Conservation (phyloP, 2,329 filamentous ascomycete species). For the Dendryphion nanum region DNA sequence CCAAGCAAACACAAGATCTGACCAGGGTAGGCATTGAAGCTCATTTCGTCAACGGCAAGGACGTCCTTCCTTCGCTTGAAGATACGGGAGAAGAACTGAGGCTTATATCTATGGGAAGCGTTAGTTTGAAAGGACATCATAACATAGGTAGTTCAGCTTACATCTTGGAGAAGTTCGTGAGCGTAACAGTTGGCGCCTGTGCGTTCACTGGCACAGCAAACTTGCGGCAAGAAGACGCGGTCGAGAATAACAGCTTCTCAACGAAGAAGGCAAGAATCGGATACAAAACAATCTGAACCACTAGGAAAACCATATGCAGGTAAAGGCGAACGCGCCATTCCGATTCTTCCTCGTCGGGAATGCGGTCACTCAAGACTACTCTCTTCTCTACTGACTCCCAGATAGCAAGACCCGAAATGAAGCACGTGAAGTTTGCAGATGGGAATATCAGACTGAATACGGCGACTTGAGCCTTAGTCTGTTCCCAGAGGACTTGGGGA, state of each 20-base stretch:
- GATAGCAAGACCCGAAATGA: constrained; percentile 19
- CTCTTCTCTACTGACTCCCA: constrained; percentile 14
- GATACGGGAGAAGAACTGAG: constrained; percentile 13
- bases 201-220: constrained; percentile 15
- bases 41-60: constrained; percentile 18
- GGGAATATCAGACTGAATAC: constrained; percentile 22
- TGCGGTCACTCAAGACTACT: constrained; percentile 7
- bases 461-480: constrained; percentile 7
- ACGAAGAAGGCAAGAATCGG: constrained; percentile 18
- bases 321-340: constrained; percentile 18
- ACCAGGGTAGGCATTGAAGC: constrained; percentile 18
- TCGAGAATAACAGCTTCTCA: constrained; percentile 20
- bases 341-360: not conserved
- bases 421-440: constrained; percentile 23
- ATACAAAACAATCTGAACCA: constrained; percentile 20
- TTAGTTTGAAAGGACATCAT: not conserved
- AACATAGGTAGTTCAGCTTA: constrained; percentile 6
- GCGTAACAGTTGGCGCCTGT: constrained; percentile 41
- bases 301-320: constrained; percentile 19
- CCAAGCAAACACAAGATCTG: constrained; percentile 28
- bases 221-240: constrained; percentile 30
- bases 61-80: constrained; percentile 20
- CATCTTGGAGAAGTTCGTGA: constrained; percentile 20
- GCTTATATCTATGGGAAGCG: constrained; percentile 13
- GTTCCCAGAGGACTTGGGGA: constrained; percentile 15